Evolutionary conservation across 192 early-diverging fungal genomes (phyloP).

Genomic region (Backusella mclennaniae): DNA sequence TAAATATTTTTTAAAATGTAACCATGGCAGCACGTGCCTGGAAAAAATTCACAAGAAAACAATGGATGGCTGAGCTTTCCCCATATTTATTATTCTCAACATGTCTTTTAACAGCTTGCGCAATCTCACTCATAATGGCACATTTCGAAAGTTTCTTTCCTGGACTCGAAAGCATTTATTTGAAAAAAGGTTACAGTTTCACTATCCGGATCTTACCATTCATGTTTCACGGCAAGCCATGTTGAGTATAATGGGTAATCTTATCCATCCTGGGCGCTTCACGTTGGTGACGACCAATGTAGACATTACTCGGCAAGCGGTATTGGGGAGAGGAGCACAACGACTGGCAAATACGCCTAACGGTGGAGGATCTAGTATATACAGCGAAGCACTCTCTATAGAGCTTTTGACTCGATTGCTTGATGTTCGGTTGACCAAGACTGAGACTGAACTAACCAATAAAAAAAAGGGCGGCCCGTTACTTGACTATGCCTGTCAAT

Average conservation of each 20-base stretch:
- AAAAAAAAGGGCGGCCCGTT: conserved; percentile 41
- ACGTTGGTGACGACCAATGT: neutral
- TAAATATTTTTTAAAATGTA: neutral
- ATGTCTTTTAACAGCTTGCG: neutral
- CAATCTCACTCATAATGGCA: neutral
- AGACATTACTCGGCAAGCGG: neutral
- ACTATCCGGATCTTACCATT: neutral
- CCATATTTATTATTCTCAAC: neutral
- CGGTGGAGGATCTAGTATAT: conserved; percentile 45
- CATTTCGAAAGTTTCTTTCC: neutral
- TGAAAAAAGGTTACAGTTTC: neutral
- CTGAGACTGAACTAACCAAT: conserved; percentile 52
- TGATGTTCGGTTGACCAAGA: conserved; percentile 42
- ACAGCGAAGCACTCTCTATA: conserved; percentile 47
- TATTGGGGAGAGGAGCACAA: neutral
- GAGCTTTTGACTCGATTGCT: conserved; percentile 45
- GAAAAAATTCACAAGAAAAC: neutral
- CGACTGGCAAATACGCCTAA: conserved; percentile 33
- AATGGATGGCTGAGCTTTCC: neutral
- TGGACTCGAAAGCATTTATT: neutral
- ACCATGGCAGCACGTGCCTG: neutral
- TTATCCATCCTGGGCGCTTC: neutral
- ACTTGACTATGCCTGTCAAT: conserved; percentile 45
- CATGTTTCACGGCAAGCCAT: conserved; percentile 2
- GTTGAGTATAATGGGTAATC: neutral